Conservation (phyloP, 177 flowering plant genomes). For the Vitis hybrid region DNA sequence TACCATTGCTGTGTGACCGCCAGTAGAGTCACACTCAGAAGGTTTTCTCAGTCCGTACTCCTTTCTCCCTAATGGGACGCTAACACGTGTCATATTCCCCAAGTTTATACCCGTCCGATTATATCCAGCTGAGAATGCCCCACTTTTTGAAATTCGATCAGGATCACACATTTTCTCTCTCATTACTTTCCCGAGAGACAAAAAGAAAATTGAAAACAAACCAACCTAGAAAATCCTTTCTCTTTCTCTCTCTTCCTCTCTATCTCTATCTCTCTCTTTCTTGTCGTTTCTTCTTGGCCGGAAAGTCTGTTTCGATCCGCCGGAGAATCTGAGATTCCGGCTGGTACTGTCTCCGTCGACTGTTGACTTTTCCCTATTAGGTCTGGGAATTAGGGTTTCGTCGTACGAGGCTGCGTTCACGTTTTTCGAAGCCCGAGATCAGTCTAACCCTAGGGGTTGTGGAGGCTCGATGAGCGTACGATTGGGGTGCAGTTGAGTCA, state of each 20-base stretch:
- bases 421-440: neutral
- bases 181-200: constrained; percentile 3
- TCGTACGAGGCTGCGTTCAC: neutral
- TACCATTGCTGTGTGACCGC: neutral
- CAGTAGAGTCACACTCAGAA: neutral
- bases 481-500: constrained; percentile 44
- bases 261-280: neutral
- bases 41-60: neutral
- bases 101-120: constrained; percentile 21
- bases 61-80: neutral
- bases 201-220: constrained; percentile 13
- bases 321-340: constrained; percentile 22
- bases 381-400: constrained; percentile 15
- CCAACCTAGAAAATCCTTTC: constrained; percentile 4
- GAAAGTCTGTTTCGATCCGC: constrained; percentile 10
- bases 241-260: constrained; percentile 5
- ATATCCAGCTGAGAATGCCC: neutral
- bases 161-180: constrained; percentile 8
- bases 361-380: neutral
- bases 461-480: constrained; percentile 41
- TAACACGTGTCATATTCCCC: constrained; percentile 15
- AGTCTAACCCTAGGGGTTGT: constrained; percentile 24
- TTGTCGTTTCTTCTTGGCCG: neutral
- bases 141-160: constrained; percentile 19
- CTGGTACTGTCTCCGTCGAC: constrained; percentile 2